Conservation (phyloP, 352 stramenopile species). For the Phytophthora sansomeana region DNA sequence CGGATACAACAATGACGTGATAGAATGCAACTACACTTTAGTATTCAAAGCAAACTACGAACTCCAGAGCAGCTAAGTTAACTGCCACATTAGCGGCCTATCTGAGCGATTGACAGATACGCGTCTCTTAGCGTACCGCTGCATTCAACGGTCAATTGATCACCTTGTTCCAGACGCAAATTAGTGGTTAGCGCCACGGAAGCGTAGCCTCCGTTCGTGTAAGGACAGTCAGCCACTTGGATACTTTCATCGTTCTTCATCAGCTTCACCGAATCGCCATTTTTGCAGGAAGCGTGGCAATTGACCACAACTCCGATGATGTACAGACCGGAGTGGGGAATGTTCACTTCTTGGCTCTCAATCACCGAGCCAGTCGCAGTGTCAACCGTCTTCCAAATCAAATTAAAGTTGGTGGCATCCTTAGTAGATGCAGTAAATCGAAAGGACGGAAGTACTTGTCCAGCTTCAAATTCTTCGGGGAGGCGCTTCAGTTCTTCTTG, state of each 20-base stretch:
- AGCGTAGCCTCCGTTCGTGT: neutral
- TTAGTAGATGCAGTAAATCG: neutral
- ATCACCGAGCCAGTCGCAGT: neutral
- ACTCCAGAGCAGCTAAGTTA: too few species aligned
- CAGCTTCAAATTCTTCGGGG: neutral
- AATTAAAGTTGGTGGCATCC: neutral
- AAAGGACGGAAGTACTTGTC: neutral
- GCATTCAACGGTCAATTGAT: too few species aligned
- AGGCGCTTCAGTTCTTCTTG: slow-evolving; percentile 4
- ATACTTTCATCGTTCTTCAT: neutral
- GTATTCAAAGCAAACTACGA: too few species aligned
- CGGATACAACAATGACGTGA: too few species aligned
- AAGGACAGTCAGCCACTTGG: neutral
- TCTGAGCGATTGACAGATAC: too few species aligned
- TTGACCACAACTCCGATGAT: neutral
- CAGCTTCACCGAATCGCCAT: neutral
- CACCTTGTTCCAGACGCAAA: too few species aligned
- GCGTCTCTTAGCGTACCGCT: too few species aligned
- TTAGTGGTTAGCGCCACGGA: too few species aligned
- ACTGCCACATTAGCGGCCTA: too few species aligned
- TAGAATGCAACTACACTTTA: too few species aligned
- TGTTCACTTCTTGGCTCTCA: neutral
- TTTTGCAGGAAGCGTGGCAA: neutral
- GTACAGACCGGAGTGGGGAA: neutral
- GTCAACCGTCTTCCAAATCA: neutral